Conservation (phyloP, 495 filamentous ascomycete genomes). For the Podospora anserina region DNA sequence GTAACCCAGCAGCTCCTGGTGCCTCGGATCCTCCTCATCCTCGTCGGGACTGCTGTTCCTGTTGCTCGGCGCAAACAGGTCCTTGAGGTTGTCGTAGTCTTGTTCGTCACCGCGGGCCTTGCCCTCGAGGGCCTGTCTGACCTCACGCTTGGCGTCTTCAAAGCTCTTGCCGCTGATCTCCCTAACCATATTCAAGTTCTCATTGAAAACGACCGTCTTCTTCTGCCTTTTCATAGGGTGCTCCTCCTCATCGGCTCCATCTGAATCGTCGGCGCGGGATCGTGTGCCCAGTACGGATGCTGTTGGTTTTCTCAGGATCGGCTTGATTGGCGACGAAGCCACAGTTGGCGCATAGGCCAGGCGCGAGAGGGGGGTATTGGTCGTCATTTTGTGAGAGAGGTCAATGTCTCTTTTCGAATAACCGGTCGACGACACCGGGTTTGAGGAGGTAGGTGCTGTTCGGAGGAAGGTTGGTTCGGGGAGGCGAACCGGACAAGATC, state of each 20-base stretch:
- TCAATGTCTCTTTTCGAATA: background rate
- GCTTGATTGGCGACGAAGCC: slow-evolving; percentile 38
- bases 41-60: slow-evolving; percentile 32
- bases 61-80: slow-evolving; percentile 56
- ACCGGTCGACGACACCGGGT: background rate
- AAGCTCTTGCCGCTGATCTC: slow-evolving; percentile 46
- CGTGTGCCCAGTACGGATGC: slow-evolving; percentile 37
- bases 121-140: slow-evolving; percentile 66
- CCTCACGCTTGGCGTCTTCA: slow-evolving; percentile 65
- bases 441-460: background rate
- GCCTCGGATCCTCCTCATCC: slow-evolving; percentile 36
- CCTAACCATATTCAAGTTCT: slow-evolving; percentile 63
- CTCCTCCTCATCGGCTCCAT: slow-evolving; percentile 41
- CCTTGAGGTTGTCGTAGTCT: slow-evolving; percentile 69
- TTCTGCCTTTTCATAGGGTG: slow-evolving; percentile 56
- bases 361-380: slow-evolving; percentile 25
- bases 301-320: slow-evolving; percentile 42
- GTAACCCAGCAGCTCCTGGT: slow-evolving; percentile 63
- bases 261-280: slow-evolving; percentile 38
- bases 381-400: slow-evolving; percentile 26
- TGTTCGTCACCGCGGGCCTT: slow-evolving; percentile 65
- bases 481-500: background rate
- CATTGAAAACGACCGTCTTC: slow-evolving; percentile 67
- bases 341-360: slow-evolving; percentile 20
- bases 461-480: background rate